A percentile compares a stretch with the other conserved stretches of the same genome.
phyloP scores from a whole-genome alignment of 2,329 filamentous ascomycete species.

The Dothistroma pini region DNA sequence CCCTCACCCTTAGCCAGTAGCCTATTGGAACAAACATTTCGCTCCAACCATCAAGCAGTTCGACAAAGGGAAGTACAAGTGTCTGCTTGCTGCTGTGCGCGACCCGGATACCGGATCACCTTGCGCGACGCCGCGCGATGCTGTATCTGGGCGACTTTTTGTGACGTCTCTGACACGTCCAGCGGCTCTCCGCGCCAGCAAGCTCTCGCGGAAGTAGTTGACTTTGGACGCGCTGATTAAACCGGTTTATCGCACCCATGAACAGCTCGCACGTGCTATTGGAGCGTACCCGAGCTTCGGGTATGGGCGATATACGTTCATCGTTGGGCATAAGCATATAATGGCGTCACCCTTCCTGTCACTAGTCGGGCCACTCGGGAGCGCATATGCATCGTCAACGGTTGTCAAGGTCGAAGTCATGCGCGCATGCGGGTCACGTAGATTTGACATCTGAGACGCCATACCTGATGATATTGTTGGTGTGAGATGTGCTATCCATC shows the following conservation, averaged over 20 bases:
- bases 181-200: conserved; percentile 1
- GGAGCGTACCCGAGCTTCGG: background rate
- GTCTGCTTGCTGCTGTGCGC: conserved; percentile 1
- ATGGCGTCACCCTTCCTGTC: background rate
- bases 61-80: background rate
- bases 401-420: background rate
- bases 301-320: conserved; percentile 1
- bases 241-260: conserved; percentile 7
- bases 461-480: background rate
- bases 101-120: conserved; percentile 2
- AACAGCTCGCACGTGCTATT: conserved; percentile 12
- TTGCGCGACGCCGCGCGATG: background rate
- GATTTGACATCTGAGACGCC: background rate
- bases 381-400: background rate
- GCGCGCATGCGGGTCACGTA: background rate
- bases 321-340: background rate
- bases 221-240: conserved; percentile 2
- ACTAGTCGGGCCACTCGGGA: background rate
- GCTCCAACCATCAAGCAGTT: background rate
- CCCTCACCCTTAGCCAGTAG: conserved; percentile 6
- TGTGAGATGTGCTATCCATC: background rate
- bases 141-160: background rate
- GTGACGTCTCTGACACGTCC: background rate
- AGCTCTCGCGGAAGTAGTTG: background rate
- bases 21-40: background rate